phyloP scores from a whole-genome alignment of 2,329 filamentous ascomycete species.

The Mollisia scopiformis region DNA sequence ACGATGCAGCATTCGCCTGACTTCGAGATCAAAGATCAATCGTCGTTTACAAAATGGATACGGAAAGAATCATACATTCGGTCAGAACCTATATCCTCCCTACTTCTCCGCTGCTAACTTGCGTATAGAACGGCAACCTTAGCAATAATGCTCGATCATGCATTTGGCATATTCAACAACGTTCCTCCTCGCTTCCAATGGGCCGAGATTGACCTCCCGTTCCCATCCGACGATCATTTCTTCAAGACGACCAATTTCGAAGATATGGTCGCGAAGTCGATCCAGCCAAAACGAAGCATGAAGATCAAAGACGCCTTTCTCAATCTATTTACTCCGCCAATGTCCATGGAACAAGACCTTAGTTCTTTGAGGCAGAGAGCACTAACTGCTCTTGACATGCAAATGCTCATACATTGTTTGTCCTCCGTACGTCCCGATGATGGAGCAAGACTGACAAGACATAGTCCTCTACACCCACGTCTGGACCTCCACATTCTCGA shows the following conservation, averaged over 20 bases:
- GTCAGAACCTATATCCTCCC: constrained; percentile 13
- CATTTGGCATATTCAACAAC: constrained; percentile 38
- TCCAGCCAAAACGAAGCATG: constrained; percentile 26
- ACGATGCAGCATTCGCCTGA: constrained; percentile 29
- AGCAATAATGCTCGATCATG: constrained; percentile 36
- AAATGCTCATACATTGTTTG: constrained; percentile 35
- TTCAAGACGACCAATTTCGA: constrained; percentile 33
- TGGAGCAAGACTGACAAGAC: neutral
- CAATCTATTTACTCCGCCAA: constrained; percentile 26
- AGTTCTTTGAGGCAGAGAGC: constrained; percentile 19
- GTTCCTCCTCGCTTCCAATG: constrained; percentile 35
- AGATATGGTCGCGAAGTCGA: constrained; percentile 21
- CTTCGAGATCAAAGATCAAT: constrained; percentile 30
- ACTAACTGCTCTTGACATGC: constrained; percentile 35
- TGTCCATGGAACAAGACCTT: constrained; percentile 23
- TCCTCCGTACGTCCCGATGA: neutral
- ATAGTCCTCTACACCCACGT: constrained; percentile 35
- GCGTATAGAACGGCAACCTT: constrained; percentile 26
- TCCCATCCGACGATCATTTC: constrained; percentile 32
- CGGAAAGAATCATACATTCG: constrained; percentile 34
- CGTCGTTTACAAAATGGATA: constrained; percentile 33
- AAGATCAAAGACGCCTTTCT: constrained; percentile 36
- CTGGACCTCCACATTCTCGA: constrained; percentile 33
- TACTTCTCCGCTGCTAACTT: neutral
- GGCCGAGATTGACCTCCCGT: constrained; percentile 35